Evolutionary conservation across 73 alveolate species (phyloP), one percentile per base, ranked within the genome.

Genomic region (Blepharisma stoltei): DNA sequence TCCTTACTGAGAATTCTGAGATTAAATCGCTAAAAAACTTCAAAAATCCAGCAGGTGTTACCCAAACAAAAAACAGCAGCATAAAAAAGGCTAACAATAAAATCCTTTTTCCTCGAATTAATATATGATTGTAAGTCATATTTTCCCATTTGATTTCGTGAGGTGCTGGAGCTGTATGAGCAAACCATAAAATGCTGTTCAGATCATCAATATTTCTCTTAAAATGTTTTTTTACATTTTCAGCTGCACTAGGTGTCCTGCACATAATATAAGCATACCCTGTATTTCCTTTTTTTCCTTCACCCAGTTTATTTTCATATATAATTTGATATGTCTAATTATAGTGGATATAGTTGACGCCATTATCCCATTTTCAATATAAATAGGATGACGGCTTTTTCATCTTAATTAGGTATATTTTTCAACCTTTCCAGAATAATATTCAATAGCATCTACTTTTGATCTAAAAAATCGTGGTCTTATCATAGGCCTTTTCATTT

Each of bases 231-330:
- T 14, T 9, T 14, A 60, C 46, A n/a, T 25, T 60, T 14, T 18
- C 14, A 20, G 73, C 45, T 25, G 48, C 73, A 5, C 18, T 14
- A 5, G 73, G 73, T n/a, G 38, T 60, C 46, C 46, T 60, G 23
- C 73, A 60, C 46, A 60, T 9, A 60, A 60, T 38, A 60, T 18
- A 60, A 60, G 73, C 73, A 60, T 1, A 60, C 73, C 73, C 73
- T 14, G 73, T 9, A 25, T 38, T 14, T 20, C 18, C 46, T 8
- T 60, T 60, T 60, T 60, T 0, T 60, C 18, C 23, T 25, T 60
- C 23, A 8, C 23, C 73, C 14, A 60, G 14, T 4, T 60, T 38
- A 60, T 18, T 25, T 9, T 18, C 23, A n/a, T 14, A 9, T 60
- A 14, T 25, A 8, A 14, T 60, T 14, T 60, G n/a, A n/a, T n/a